A percentile compares a stretch with the other conserved stretches of the same genome.
Conservation (phyloP, 768 basidiomycete species). For the Galerina sulciceps region DNA sequence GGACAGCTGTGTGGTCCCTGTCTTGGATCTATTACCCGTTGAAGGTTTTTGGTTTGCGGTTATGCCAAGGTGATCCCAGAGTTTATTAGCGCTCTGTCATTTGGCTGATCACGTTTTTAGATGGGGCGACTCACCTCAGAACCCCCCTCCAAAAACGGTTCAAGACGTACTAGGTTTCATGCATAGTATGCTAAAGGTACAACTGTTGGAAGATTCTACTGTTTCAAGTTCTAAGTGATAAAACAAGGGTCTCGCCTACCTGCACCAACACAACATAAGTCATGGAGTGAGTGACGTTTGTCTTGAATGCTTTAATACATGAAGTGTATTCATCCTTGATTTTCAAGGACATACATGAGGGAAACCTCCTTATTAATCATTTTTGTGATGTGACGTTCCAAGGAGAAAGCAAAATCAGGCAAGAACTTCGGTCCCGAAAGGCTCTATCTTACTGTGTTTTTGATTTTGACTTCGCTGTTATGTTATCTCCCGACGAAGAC, state of each 20-base stretch:
- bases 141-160: neutral
- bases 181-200: conserved; percentile 22
- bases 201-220: neutral
- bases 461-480: conserved; percentile 25
- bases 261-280: conserved; percentile 23
- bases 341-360: conserved; percentile 12
- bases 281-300: conserved; percentile 19
- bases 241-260: conserved; percentile 19
- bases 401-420: neutral
- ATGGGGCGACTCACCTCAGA: conserved; percentile 11
- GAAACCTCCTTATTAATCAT: conserved; percentile 25
- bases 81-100: neutral
- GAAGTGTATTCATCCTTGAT: neutral
- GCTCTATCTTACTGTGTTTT: conserved; percentile 22
- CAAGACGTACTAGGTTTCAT: conserved; percentile 18
- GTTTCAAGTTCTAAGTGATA: neutral
- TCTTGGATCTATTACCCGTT: conserved; percentile 24
- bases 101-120: conserved; percentile 5
- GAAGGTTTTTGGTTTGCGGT: conserved; percentile 27
- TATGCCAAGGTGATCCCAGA: conserved; percentile 27
- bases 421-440: conserved; percentile 11
- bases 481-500: conserved; percentile 15
- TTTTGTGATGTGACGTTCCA: neutral
- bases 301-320: neutral
- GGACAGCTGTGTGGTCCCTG: conserved; percentile 21